A percentile compares a stretch with the other conserved stretches of the same genome.
phyloP scores from a whole-genome alignment of 2,329 filamentous ascomycete species.

The Arthrobotrys megalospora region DNA sequence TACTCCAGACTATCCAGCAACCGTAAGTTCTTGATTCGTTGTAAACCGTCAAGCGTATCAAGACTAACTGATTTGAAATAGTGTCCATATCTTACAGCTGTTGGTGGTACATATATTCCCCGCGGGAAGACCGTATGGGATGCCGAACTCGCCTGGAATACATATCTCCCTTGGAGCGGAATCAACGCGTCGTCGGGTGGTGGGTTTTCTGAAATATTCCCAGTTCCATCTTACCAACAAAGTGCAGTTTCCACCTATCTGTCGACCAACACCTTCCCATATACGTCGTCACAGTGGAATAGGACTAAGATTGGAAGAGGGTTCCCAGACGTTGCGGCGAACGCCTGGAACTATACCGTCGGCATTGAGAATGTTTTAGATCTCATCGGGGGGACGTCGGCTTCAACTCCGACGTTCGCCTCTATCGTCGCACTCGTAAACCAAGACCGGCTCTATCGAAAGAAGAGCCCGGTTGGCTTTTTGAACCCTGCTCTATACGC shows the following conservation, averaged over 20 bases:
- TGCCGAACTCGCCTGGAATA: conserved; percentile 69
- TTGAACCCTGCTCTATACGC: conserved; percentile 54
- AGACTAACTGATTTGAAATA: conserved; percentile 15
- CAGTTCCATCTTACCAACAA: conserved; percentile 70
- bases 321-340: conserved; percentile 74
- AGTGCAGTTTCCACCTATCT: conserved; percentile 69
- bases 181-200: conserved; percentile 69
- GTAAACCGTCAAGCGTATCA: conserved; percentile 69
- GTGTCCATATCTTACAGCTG: conserved; percentile 78
- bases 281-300: conserved; percentile 69
- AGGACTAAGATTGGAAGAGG: conserved; percentile 71
- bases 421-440: conserved; percentile 68
- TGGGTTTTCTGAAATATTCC: conserved; percentile 72
- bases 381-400: conserved; percentile 71
- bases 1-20: conserved; percentile 69
- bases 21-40: conserved; percentile 67
- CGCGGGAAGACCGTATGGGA: conserved; percentile 67
- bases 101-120: conserved; percentile 73
- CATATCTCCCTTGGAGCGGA: conserved; percentile 63
- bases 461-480: conserved; percentile 50
- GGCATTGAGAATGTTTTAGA: conserved; percentile 66
- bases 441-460: conserved; percentile 65
- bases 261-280: conserved; percentile 64
- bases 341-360: conserved; percentile 65
- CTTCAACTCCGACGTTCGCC: conserved; percentile 68